These are phyloP conservation scores for Sanchytrium tribonematis DNA, from an alignment of 371 early-diverging fungal genomes.

Conservation along the genomic window DNA sequence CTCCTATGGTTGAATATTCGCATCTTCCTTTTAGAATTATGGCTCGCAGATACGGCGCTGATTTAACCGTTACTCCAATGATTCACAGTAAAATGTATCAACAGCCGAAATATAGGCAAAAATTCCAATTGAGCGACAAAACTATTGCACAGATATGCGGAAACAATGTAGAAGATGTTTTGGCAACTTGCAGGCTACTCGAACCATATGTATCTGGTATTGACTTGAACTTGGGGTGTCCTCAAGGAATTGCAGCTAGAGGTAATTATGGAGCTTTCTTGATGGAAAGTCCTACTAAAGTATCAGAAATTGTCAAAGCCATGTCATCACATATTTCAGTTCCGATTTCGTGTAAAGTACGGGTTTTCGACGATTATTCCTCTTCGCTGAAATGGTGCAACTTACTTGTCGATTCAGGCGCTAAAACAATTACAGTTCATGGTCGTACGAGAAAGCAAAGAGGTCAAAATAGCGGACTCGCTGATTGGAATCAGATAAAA, in stretches of 20 bases:
- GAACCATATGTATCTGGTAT: slow-evolving; percentile 36
- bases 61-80: slow-evolving; percentile 96
- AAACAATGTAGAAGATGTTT: slow-evolving; percentile 61
- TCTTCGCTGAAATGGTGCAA: slow-evolving; percentile 89
- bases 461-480: slow-evolving; percentile 80
- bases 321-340: slow-evolving; percentile 55
- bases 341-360: slow-evolving; percentile 92
- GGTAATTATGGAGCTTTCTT: slow-evolving; percentile 90
- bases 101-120: slow-evolving; percentile 22
- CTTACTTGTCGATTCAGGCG: slow-evolving; percentile 51
- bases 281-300: slow-evolving; percentile 29
- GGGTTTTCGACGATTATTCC: slow-evolving; percentile 67
- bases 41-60: slow-evolving; percentile 56
- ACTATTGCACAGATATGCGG: slow-evolving; percentile 94
- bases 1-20: background rate
- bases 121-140: slow-evolving; percentile 24
- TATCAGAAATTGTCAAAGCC: slow-evolving; percentile 19
- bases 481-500: slow-evolving; percentile 88
- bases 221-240: slow-evolving; percentile 94
- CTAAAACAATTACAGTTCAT: slow-evolving; percentile 61
- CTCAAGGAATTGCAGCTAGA: slow-evolving; percentile 71
- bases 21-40: slow-evolving; percentile 26
- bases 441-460: slow-evolving; percentile 88
- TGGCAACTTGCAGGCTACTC: slow-evolving; percentile 39
- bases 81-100: slow-evolving; percentile 65